Evolutionary conservation across 2,329 filamentous ascomycete genomes (phyloP).

Genomic region (Botrytis galanthina): DNA sequence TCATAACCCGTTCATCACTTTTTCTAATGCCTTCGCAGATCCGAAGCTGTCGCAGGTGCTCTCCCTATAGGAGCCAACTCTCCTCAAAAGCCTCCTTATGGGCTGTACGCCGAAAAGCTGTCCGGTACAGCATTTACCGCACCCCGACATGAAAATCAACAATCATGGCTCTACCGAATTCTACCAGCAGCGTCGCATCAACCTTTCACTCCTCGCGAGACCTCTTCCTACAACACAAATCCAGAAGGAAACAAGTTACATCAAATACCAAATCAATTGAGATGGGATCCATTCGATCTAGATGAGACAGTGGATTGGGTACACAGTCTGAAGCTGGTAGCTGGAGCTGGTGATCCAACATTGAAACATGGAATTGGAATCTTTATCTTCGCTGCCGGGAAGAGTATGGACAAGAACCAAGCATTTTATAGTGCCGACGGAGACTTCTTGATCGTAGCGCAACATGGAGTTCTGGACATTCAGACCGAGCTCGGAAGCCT

Average conservation of each 20-base stretch:
- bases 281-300: slow-evolving; percentile 72
- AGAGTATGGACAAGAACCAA: slow-evolving; percentile 69
- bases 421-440: slow-evolving; percentile 86
- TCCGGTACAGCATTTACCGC: slow-evolving; percentile 58
- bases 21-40: slow-evolving; percentile 42
- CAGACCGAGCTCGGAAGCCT: slow-evolving; percentile 74
- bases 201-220: slow-evolving; percentile 46
- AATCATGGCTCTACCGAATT: slow-evolving; percentile 58
- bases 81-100: slow-evolving; percentile 65
- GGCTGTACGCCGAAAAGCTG: slow-evolving; percentile 66
- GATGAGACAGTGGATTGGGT: slow-evolving; percentile 68
- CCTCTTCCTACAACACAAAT: slow-evolving; percentile 46
- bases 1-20: background rate
- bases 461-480: slow-evolving; percentile 72
- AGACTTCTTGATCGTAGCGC: slow-evolving; percentile 73
- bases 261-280: slow-evolving; percentile 76
- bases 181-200: slow-evolving; percentile 53
- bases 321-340: slow-evolving; percentile 62
- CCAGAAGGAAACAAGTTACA: slow-evolving; percentile 47
- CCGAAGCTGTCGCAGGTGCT: slow-evolving; percentile 63
- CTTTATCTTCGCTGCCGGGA: slow-evolving; percentile 75
- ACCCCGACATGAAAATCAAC: slow-evolving; percentile 54
- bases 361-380: slow-evolving; percentile 78
- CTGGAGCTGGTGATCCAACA: slow-evolving; percentile 75
- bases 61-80: slow-evolving; percentile 65